Conservation (phyloP, 2,329 filamentous ascomycete species). For the Clonostachys rosea region DNA sequence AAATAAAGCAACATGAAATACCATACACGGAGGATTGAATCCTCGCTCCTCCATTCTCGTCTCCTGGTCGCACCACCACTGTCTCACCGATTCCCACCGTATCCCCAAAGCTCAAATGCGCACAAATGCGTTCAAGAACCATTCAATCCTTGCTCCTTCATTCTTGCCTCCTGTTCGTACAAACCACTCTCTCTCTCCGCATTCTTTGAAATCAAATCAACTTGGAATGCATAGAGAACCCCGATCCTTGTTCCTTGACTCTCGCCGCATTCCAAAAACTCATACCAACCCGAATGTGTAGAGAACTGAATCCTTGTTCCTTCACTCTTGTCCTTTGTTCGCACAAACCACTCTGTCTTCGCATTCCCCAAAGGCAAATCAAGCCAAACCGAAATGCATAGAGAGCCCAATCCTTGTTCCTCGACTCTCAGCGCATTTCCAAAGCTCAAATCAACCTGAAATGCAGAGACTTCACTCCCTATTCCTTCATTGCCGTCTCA, state of each 20-base stretch:
- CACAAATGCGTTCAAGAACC: too few relatives aligned
- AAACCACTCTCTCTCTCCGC: conserved; percentile 5
- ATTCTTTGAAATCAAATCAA: conserved; percentile 5
- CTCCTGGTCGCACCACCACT: too few relatives aligned
- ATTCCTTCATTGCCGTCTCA: too few relatives aligned
- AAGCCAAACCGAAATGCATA: conserved; percentile 5
- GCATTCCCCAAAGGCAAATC: conserved; percentile 7
- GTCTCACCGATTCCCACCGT: too few relatives aligned
- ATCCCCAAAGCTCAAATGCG: too few relatives aligned
- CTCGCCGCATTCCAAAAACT: too few relatives aligned
- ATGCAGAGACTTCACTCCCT: too few relatives aligned
- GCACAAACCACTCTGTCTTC: conserved; percentile 5
- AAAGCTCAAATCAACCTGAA: conserved; percentile 3
- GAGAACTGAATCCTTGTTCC: not conserved
- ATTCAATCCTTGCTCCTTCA: not conserved
- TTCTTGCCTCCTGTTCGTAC: not conserved
- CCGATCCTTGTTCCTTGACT: not conserved
- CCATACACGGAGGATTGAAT: too few relatives aligned
- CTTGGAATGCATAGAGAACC: conserved; percentile 1
- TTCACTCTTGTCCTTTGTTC: not conserved
- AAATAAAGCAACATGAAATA: too few relatives aligned
- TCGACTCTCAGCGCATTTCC: not conserved
- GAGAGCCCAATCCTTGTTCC: not conserved
- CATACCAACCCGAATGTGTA: too few relatives aligned
- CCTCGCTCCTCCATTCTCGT: too few relatives aligned